phyloP scores from a whole-genome alignment of 129 eudicot species.

The Apium graveolens region DNA sequence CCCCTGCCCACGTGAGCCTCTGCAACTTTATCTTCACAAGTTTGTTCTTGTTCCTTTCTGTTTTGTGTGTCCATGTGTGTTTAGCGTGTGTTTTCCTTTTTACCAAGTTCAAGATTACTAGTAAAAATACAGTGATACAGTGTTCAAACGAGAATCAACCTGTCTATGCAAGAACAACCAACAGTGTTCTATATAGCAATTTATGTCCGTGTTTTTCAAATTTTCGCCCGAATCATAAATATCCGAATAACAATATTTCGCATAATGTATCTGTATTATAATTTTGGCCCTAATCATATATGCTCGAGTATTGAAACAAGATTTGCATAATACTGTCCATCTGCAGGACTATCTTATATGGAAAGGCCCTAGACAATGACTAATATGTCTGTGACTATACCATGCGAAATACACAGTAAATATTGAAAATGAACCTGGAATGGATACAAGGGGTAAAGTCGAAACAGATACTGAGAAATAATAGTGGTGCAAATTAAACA shows the following conservation, averaged over 20 bases:
- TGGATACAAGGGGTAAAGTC: neutral
- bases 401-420: neutral
- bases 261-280: too few species aligned
- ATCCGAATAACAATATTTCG: too few species aligned
- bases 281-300: too few species aligned
- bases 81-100: neutral
- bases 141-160: neutral
- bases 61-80: neutral
- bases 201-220: neutral
- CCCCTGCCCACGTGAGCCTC: constrained; percentile 4
- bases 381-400: neutral
- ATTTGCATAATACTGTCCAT: neutral
- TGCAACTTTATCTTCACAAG: neutral
- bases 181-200: too few species aligned
- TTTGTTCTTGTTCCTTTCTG: neutral
- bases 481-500: neutral
- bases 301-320: neutral
- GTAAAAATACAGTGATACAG: neutral
- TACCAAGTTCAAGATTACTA: neutral
- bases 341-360: neutral
- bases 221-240: too few species aligned
- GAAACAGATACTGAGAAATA: neutral
- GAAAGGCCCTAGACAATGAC: neutral
- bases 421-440: neutral
- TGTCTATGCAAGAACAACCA: neutral